phyloP scores from a whole-genome alignment of 108 stramenopile species.

The Fistulifera pelliculosa region DNA sequence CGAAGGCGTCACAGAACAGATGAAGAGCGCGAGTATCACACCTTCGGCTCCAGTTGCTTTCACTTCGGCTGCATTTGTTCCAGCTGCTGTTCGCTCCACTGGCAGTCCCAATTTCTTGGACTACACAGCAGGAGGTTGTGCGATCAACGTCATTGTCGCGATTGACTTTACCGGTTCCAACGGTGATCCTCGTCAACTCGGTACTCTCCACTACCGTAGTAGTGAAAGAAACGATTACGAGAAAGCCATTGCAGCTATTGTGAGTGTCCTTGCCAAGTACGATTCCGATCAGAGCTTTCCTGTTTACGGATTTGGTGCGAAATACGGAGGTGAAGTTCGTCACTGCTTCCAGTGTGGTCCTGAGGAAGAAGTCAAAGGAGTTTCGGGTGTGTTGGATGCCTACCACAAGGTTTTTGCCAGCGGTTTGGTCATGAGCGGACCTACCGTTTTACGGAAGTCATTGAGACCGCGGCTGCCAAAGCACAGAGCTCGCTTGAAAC shows the following conservation, averaged over 20 bases:
- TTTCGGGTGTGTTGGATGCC: conserved; percentile 63
- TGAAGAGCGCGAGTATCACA: conserved; percentile 9
- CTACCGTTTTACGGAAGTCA: conserved; percentile 82
- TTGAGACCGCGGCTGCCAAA: conserved; percentile 47
- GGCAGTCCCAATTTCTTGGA: conserved; percentile 41
- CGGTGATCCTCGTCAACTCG: conserved; percentile 69
- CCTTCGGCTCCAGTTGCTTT: conserved; percentile 5
- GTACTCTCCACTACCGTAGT: conserved; percentile 55
- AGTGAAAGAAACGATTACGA: conserved; percentile 56
- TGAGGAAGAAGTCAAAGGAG: conserved; percentile 45
- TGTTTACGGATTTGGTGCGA: conserved; percentile 86
- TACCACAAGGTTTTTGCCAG: conserved; percentile 45
- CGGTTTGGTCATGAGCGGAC: conserved; percentile 67
- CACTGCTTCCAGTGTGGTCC: conserved; percentile 69
- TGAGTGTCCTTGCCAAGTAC: conserved; percentile 55
- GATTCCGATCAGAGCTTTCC: conserved; percentile 76
- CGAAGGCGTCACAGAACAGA: conserved; percentile 13
- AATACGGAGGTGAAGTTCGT: conserved; percentile 67
- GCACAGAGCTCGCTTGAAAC: conserved; percentile 27
- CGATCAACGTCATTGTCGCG: conserved; percentile 59
- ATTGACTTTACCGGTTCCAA: conserved; percentile 89
- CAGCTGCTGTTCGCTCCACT: neutral
- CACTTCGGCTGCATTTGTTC: neutral
- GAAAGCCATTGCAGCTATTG: conserved; percentile 50
- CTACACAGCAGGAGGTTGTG: conserved; percentile 46